phyloP scores from a whole-genome alignment of 768 basidiomycete species.

The Boletus coccyginus region DNA sequence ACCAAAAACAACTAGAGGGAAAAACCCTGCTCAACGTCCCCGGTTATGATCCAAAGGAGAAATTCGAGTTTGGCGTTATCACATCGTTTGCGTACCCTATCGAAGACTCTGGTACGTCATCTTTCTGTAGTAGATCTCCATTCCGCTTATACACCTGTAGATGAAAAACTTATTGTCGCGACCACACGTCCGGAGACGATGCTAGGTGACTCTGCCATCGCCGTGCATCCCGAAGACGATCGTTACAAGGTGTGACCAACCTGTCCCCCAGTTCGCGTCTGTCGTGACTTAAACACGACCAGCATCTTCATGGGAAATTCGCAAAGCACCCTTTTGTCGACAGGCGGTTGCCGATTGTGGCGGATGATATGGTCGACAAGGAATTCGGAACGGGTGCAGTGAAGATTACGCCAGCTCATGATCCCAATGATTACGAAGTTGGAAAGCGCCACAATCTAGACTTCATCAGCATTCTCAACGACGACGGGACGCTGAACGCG shows the following conservation, averaged over 20 bases:
- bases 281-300: background rate
- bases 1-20: slow-evolving; percentile 85
- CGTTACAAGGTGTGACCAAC: slow-evolving; percentile 66
- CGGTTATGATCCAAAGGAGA: slow-evolving; percentile 93
- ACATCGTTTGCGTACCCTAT: slow-evolving; percentile 95
- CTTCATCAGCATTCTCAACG: slow-evolving; percentile 93
- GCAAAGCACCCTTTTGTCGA: slow-evolving; percentile 78
- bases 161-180: slow-evolving; percentile 89
- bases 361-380: slow-evolving; percentile 90
- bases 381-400: slow-evolving; percentile 97
- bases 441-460: slow-evolving; percentile 83
- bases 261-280: background rate
- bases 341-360: slow-evolving; percentile 83
- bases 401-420: slow-evolving; percentile 98
- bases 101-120: slow-evolving; percentile 68
- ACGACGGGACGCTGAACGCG: slow-evolving; percentile 92
- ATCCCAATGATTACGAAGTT: slow-evolving; percentile 96
- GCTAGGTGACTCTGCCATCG: slow-evolving; percentile 96
- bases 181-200: slow-evolving; percentile 99
- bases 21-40: slow-evolving; percentile 87
- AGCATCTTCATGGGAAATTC: slow-evolving; percentile 94
- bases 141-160: slow-evolving; percentile 34
- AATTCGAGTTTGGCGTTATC: slow-evolving; percentile 95
- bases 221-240: slow-evolving; percentile 90
- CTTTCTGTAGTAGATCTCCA: background rate